These are phyloP conservation scores for Basidioascus undulatus DNA, from an alignment of 768 basidiomycete genomes.

Conservation along the genomic window DNA sequence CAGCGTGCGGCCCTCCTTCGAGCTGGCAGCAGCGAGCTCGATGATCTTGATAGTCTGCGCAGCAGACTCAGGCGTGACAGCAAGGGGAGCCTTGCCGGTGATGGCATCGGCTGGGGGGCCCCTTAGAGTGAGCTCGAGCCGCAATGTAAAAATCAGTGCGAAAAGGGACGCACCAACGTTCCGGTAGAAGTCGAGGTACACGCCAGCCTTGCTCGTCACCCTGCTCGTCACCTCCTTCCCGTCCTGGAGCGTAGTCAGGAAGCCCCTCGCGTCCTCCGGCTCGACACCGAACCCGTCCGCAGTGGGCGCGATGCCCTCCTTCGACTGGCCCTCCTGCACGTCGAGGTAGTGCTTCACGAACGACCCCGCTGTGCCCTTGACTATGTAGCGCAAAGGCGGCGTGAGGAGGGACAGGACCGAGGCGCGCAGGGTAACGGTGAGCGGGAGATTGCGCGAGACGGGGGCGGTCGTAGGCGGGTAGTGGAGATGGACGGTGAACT, in stretches of 20 bases:
- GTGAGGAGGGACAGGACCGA: slow-evolving; percentile 42
- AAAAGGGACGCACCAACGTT: slow-evolving; percentile 1
- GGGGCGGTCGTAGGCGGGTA: slow-evolving; percentile 16
- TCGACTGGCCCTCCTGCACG: slow-evolving; percentile 53
- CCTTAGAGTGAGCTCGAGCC: slow-evolving; percentile 37
- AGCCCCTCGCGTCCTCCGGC: not conserved
- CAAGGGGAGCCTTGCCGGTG: slow-evolving; percentile 8
- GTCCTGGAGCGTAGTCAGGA: not conserved
- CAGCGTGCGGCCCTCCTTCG: slow-evolving; percentile 35
- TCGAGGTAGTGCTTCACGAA: slow-evolving; percentile 56
- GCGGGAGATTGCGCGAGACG: slow-evolving; percentile 18
- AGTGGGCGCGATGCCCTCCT: slow-evolving; percentile 25
- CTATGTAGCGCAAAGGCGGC: slow-evolving; percentile 42
- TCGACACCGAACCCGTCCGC: slow-evolving; percentile 25
- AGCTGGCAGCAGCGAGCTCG: slow-evolving; percentile 44
- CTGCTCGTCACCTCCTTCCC: not conserved
- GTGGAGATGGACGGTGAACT: slow-evolving; percentile 34
- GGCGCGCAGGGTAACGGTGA: slow-evolving; percentile 43
- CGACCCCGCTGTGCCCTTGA: slow-evolving; percentile 46
- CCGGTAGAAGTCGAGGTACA: slow-evolving; percentile 28
- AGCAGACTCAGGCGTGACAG: slow-evolving; percentile 47
- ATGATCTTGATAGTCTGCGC: slow-evolving; percentile 48
- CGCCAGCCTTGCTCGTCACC: slow-evolving; percentile 26
- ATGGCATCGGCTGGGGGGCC: slow-evolving; percentile 42
- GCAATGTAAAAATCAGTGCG: not conserved